Evolutionary conservation across 768 basidiomycete genomes (phyloP).

Genomic region (Lactifluus echinatus): DNA sequence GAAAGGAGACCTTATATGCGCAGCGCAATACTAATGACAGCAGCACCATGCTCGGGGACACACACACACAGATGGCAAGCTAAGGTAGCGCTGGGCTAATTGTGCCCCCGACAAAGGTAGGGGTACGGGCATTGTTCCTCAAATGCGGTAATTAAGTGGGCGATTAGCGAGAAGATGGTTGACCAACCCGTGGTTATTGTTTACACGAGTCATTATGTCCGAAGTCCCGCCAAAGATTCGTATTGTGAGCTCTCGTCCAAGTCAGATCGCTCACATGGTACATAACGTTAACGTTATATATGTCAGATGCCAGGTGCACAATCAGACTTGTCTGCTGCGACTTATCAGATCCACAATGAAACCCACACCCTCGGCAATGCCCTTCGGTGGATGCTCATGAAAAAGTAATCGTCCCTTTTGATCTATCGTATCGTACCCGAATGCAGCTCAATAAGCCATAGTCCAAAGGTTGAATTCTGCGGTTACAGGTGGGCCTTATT

Average conservation of each 20-base stretch:
- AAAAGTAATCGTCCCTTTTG: constrained; percentile 54
- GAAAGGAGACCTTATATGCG: constrained; percentile 10
- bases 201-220: constrained; percentile 5
- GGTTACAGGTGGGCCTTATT: constrained; percentile 72
- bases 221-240: constrained; percentile 13
- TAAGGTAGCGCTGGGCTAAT: not conserved
- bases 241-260: constrained; percentile 11
- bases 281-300: too few relatives aligned
- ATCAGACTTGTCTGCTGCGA: constrained; percentile 77
- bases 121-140: constrained; percentile 12
- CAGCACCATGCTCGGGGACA: too few relatives aligned
- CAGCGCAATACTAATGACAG: not conserved
- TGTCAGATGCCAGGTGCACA: constrained; percentile 74
- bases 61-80: not conserved
- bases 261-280: not conserved
- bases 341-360: constrained; percentile 89
- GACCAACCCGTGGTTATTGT: not conserved
- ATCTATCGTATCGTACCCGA: not conserved
- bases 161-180: not conserved
- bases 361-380: constrained; percentile 95
- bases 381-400: constrained; percentile 97
- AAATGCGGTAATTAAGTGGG: constrained; percentile 1
- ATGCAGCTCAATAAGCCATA: constrained; percentile 27
- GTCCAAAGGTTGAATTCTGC: constrained; percentile 96
- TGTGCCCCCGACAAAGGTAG: constrained; percentile 4